These are phyloP conservation scores for Mycena sanguinolenta DNA, from an alignment of 768 basidiomycete genomes.

Conservation along the genomic window DNA sequence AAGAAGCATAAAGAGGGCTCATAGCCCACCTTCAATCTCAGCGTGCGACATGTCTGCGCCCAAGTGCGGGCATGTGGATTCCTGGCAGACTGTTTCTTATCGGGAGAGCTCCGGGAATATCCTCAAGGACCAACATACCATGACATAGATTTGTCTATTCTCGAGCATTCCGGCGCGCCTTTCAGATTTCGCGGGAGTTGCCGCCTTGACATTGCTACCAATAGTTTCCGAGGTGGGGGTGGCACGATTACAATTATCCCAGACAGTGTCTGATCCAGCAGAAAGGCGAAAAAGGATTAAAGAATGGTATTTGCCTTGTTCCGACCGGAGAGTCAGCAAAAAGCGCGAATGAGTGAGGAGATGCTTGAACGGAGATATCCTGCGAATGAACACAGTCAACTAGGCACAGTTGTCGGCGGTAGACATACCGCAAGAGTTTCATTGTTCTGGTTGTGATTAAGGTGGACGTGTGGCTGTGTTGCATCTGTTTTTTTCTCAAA, in stretches of 20 bases:
- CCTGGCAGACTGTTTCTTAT: no score
- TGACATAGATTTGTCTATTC: slow-evolving; percentile 72
- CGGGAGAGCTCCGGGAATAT: no score
- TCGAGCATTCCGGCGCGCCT: slow-evolving; percentile 23
- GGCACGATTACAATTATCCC: slow-evolving; percentile 25
- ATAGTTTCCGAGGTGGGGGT: no score
- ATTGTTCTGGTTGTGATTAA: no score
- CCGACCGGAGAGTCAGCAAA: slow-evolving; percentile 70
- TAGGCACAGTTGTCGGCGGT: background rate
- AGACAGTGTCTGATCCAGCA: slow-evolving; percentile 39
- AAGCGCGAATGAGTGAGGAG: slow-evolving; percentile 72
- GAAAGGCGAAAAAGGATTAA: slow-evolving; percentile 76
- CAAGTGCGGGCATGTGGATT: no score
- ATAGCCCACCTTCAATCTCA: slow-evolving; percentile 69
- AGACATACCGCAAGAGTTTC: slow-evolving; percentile 21
- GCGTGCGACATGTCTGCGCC: slow-evolving; percentile 87
- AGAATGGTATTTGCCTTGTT: slow-evolving; percentile 69
- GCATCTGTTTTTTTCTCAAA: no score
- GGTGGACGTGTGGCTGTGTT: no score
- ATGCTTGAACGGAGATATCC: slow-evolving; percentile 58
- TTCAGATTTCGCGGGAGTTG: no score
- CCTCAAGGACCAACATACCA: no score
- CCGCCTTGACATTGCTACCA: no score
- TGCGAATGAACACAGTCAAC: slow-evolving; percentile 41
- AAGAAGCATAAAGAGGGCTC: background rate